Base-by-base conservation (phyloP, 2,329 filamentous ascomycete genomes). In the Hypoxylon sp. region DNA sequence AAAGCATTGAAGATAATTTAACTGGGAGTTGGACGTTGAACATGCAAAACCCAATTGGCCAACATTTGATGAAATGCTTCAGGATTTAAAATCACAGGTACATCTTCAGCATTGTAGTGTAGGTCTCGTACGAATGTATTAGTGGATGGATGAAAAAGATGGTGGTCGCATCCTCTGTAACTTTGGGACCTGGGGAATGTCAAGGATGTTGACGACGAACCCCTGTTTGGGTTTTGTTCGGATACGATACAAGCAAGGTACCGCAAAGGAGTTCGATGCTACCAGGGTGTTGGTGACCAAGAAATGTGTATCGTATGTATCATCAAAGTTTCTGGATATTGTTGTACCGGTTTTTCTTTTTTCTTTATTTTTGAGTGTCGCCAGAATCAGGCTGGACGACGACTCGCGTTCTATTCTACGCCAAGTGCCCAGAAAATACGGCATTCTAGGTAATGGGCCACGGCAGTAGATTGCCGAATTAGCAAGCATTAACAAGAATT, bases 101-200 rank as follows among this genome's bases (percentile, higher is more conserved):
- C 48, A 38, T 56, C 30, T 23, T 46, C 23, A 34, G 25, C 25
- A 59, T n/a, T 13, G 25, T 46, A 57, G 7, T 9, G 28, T 30
- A 30, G 6, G 28, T 30, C 28, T 30, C 6, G 32, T 55, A 34
- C 28, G 6, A 5, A 7, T 28, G 6, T 25, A 23, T 50, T n/a
- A 57, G 30, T 52, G 48, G 50, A 53, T 25, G 30, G 11, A 57
- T 19, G 50, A 60, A 41, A n/a, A n/a, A n/a, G n/a, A n/a, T n/a
- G n/a, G n/a, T n/a, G n/a, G n/a, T n/a, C n/a, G n/a, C n/a, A n/a
- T n/a, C n/a, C n/a, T n/a, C n/a, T n/a, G n/a, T 9, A n/a, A 52
- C 23, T n/a, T 34, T 56, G 38, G 65, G 65, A 65, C 59, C 68
- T 66, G 65, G 68, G 68, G 68, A 70, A 70, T 70, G 68, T 60